phyloP scores from a whole-genome alignment of 495 filamentous ascomycete species.

The Penicillium parvum region DNA sequence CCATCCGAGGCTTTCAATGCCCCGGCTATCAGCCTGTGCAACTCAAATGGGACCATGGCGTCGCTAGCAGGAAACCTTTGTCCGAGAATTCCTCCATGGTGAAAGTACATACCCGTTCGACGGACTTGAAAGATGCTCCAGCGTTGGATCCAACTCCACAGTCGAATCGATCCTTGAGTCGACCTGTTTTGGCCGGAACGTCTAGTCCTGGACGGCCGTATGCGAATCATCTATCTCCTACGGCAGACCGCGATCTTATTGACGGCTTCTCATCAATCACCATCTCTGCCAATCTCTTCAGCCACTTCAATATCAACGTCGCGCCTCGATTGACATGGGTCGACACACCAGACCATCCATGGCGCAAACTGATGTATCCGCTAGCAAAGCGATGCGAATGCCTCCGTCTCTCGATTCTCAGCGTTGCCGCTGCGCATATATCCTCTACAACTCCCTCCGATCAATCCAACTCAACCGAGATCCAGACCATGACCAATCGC shows the following conservation, averaged over 20 bases:
- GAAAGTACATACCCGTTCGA: neutral
- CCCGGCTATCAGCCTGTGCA: constrained; percentile 3
- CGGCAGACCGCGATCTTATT: neutral
- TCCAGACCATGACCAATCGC: neutral
- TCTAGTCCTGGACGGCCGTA: too few relatives aligned
- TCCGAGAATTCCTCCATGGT: neutral
- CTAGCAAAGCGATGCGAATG: neutral
- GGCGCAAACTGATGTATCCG: constrained; percentile 1
- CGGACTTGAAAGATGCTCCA: neutral
- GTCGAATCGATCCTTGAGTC: too few relatives aligned
- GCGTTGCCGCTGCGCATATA: constrained; percentile 3
- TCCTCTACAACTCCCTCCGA: neutral
- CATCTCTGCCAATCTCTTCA: neutral
- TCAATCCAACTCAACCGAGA: neutral
- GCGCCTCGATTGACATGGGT: constrained; percentile 2
- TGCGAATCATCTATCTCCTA: too few relatives aligned
- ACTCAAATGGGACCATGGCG: constrained; percentile 2
- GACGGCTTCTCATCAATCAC: neutral
- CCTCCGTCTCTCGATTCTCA: constrained; percentile 3
- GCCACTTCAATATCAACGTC: constrained; percentile 5
- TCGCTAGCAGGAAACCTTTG: neutral
- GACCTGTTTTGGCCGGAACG: too few relatives aligned
- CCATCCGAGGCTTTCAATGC: constrained; percentile 1
- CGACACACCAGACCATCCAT: constrained; percentile 2
- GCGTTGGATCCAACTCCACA: too few relatives aligned